phyloP scores from a whole-genome alignment of 306 rosid species.

The Senna siamea region DNA sequence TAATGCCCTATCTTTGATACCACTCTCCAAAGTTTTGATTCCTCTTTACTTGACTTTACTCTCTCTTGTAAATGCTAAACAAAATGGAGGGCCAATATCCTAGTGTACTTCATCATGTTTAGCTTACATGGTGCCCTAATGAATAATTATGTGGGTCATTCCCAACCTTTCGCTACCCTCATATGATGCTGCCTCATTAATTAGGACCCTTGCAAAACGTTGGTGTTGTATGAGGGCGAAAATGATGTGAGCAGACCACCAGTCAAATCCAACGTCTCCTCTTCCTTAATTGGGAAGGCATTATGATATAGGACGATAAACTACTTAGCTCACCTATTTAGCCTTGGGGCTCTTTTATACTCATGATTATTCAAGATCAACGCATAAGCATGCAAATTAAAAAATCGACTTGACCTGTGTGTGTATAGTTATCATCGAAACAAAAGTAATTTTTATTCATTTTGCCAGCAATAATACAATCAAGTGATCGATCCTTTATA shows the following conservation, averaged over 20 bases:
- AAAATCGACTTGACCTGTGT: not conserved
- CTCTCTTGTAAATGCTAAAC: not conserved
- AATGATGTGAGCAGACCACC: not conserved
- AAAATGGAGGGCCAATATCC: not conserved
- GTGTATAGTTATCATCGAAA: too few species aligned
- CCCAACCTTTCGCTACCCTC: not conserved
- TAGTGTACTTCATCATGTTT: not conserved
- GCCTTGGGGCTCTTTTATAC: not conserved
- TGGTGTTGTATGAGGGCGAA: not conserved
- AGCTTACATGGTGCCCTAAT: not conserved
- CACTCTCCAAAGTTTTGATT: not conserved
- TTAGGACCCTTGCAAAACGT: not conserved
- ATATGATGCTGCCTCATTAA: not conserved
- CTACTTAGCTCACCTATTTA: too few species aligned
- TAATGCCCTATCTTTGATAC: not conserved
- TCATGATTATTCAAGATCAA: not conserved
- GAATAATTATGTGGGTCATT: conserved; percentile 5
- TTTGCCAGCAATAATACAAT: conserved; percentile 13
- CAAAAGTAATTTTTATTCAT: not conserved
- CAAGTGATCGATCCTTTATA: not conserved
- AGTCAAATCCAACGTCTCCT: not conserved
- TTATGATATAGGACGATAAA: not conserved
- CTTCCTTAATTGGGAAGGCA: conserved; percentile 24
- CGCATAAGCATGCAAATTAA: conserved; percentile 5
- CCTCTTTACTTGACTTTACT: not conserved